Percentiles rank a stretch among this genome's conserved stretches.
Evolutionary conservation across 169 alveolate species (phyloP).

Genomic region (Ichthyophthirius multifiliis): DNA sequence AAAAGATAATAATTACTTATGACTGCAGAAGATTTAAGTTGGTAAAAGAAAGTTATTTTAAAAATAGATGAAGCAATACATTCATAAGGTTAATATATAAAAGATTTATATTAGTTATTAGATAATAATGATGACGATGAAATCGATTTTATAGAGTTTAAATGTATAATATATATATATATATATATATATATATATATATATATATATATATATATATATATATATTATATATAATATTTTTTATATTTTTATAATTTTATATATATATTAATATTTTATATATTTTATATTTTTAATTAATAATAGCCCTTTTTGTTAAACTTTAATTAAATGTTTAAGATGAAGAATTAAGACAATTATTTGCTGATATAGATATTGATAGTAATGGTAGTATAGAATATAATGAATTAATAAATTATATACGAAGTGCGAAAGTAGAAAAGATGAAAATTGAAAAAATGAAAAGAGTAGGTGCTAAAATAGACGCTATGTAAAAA

Average conservation of each 20-base stretch:
- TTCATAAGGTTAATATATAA: conserved; percentile 20
- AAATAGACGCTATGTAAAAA: conserved; percentile 9
- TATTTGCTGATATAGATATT: conserved; percentile 34
- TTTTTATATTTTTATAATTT: too few relatives aligned
- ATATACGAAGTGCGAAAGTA: conserved; percentile 23
- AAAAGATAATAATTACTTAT: background rate
- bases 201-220: too few relatives aligned
- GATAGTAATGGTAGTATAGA: conserved; percentile 22
- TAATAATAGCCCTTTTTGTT: background rate
- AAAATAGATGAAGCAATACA: conserved; percentile 34
- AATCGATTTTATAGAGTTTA: conserved; percentile 18
- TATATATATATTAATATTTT: too few relatives aligned
- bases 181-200: background rate
- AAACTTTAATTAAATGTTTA: conserved; percentile 5
- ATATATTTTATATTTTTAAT: background rate
- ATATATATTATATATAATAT: too few relatives aligned
- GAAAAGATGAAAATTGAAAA: conserved; percentile 23
- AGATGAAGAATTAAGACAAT: conserved; percentile 1
- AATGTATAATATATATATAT: background rate
- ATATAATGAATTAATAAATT: conserved; percentile 31
- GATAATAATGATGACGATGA: conserved; percentile 34
- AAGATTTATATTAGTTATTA: conserved; percentile 29
- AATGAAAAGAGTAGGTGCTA: conserved; percentile 3
- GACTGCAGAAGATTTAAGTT: conserved; percentile 6
- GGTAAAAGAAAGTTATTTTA: conserved; percentile 3